Conservation (phyloP, 208 protist genomes). For the Polymyxa betae region DNA sequence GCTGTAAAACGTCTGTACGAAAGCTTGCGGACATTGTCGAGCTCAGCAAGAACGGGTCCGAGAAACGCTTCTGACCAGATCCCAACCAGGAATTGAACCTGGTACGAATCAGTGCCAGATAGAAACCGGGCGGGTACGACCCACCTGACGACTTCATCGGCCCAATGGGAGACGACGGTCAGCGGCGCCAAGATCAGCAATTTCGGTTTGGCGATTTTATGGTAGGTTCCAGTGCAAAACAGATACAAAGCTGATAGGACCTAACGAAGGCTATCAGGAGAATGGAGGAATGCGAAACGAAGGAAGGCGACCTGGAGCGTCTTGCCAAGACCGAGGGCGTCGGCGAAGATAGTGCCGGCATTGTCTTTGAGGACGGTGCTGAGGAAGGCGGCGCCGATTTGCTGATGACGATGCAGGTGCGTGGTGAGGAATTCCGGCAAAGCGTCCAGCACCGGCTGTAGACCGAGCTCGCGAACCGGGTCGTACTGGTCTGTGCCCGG, state of each 20-base stretch:
- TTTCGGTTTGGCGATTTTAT: neutral
- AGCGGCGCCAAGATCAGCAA: neutral
- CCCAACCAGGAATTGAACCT: neutral
- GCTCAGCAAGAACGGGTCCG: neutral
- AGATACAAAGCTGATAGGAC: neutral
- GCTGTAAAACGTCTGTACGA: neutral
- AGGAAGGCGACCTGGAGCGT: neutral
- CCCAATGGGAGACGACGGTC: neutral
- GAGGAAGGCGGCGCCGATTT: neutral
- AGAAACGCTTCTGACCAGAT: neutral
- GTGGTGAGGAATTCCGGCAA: neutral
- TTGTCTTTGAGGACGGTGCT: neutral
- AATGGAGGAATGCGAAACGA: neutral
- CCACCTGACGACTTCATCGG: neutral
- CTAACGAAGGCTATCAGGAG: neutral
- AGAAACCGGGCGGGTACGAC: no score
- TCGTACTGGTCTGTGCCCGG: neutral
- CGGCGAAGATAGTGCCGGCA: slow-evolving; percentile 6
- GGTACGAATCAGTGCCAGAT: neutral
- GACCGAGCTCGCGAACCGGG: neutral
- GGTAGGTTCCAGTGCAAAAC: neutral
- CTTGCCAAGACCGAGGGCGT: slow-evolving; percentile 26
- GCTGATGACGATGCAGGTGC: slow-evolving; percentile 4
- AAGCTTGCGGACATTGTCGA: neutral
- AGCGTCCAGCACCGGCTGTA: neutral